Evolutionary conservation across 179 eudicot genomes (phyloP).

Genomic region (Silene coronaria): DNA sequence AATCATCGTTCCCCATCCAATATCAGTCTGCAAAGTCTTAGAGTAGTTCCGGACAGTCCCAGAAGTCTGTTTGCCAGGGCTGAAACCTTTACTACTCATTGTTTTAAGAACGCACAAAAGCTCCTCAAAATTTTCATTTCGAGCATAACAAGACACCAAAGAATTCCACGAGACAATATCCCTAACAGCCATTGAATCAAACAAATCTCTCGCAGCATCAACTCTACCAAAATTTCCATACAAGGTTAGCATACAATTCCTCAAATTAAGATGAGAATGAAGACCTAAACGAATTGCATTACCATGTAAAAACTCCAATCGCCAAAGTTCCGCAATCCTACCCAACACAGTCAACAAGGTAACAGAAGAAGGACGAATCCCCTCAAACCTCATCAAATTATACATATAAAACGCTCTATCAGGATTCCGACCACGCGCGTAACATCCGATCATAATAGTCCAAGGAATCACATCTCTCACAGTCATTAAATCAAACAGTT

Average conservation of each 20-base stretch:
- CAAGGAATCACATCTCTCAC: constrained; percentile 65
- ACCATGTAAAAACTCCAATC: constrained; percentile 51
- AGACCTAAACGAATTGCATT: constrained; percentile 43
- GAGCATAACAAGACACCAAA: constrained; percentile 50
- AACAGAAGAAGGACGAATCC: constrained; percentile 48
- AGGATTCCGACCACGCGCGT: constrained; percentile 44
- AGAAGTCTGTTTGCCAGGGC: constrained; percentile 65
- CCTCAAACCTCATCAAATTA: constrained; percentile 55
- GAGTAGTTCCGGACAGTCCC: constrained; percentile 50
- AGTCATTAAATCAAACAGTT: constrained; percentile 71
- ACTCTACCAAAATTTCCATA: constrained; percentile 68
- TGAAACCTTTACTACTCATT: constrained; percentile 56
- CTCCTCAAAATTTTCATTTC: constrained; percentile 37
- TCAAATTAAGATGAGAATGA: constrained; percentile 38
- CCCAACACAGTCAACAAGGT: constrained; percentile 51
- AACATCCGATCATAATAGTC: constrained; percentile 77
- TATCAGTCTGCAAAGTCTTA: constrained; percentile 31
- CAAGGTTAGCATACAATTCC: constrained; percentile 52
- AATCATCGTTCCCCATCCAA: constrained; percentile 46
- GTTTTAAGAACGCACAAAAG: constrained; percentile 33
- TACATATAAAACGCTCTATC: constrained; percentile 38
- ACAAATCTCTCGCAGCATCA: constrained; percentile 48
- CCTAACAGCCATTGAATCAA: constrained; percentile 50
- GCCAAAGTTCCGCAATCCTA: constrained; percentile 43
- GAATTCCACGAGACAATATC: constrained; percentile 89